Evolutionary conservation across 495 filamentous ascomycete genomes (phyloP).

Genomic region (Penicillium silybi): DNA sequence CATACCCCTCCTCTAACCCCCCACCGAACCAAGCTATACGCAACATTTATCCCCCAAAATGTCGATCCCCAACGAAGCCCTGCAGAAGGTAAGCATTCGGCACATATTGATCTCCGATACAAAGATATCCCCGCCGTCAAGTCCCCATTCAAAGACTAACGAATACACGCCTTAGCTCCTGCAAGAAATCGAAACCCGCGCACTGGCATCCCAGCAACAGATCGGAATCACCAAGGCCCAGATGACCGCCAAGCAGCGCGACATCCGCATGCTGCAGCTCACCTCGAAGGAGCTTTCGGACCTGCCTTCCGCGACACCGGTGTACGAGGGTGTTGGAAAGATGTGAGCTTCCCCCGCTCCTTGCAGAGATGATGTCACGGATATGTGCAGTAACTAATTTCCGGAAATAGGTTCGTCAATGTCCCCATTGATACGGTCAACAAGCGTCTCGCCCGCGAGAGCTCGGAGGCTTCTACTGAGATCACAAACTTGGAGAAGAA

Average conservation of each 20-base stretch:
- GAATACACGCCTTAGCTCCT: conserved; percentile 59
- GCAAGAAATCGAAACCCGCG: conserved; percentile 89
- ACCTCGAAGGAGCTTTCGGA: conserved; percentile 77
- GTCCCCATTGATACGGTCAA: conserved; percentile 70
- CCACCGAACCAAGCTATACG: neutral
- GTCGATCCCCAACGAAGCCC: conserved; percentile 93
- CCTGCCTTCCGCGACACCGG: conserved; percentile 71
- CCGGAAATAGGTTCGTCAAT: conserved; percentile 72
- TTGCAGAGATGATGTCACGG: neutral
- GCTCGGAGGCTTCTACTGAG: conserved; percentile 69
- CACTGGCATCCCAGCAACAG: conserved; percentile 83
- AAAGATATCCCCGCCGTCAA: neutral
- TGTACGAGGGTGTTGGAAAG: conserved; percentile 95
- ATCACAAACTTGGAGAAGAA: conserved; percentile 81
- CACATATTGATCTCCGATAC: neutral
- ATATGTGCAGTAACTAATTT: neutral
- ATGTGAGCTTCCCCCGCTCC: conserved; percentile 58
- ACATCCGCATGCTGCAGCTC: conserved; percentile 82
- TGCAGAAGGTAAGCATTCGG: conserved; percentile 70
- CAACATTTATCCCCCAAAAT: conserved; percentile 47
- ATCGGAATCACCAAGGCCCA: conserved; percentile 83
- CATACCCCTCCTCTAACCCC: neutral
- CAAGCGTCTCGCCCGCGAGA: conserved; percentile 70
- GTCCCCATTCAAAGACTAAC: conserved; percentile 10
- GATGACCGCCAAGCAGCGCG: conserved; percentile 79